Base-by-base conservation (phyloP, 495 filamentous ascomycete genomes). In the Lophium mytilinum region DNA sequence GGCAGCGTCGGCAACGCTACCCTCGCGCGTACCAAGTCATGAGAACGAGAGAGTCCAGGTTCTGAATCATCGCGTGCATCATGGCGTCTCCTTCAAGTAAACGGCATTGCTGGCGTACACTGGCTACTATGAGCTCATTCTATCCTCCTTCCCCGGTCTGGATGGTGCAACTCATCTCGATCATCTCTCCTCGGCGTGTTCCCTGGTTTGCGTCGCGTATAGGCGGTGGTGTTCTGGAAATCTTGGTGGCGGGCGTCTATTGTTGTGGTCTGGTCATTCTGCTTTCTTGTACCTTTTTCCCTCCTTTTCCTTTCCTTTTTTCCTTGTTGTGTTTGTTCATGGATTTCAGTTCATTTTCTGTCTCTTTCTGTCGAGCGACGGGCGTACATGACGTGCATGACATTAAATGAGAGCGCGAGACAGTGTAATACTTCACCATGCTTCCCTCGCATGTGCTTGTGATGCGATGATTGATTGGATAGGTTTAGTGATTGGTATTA, bases 1-100 rank as follows among this genome's bases (percentile, higher is more conserved):
- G 90, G 90, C 8, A 95, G 91, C 66, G 74, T 85, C 14, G 83
- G 84, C 18, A 66, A 55, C 46, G 21, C 57, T 9, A 51, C 62
- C 24, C 54, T 58, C 12, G 39, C 50, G 8, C 60, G 60, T 15
- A 39, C 49, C 0, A 58, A 58, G 41, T 36, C 55, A 46, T 55
- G 53, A 48, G n/a, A n/a, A n/a, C n/a, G n/a, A n/a, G n/a, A n/a
- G 19, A 42, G 47, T n/a, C 12, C 45, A 7, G 9, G 6, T 24
- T 24, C 14, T 8, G 15, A 18, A 48, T 48, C 19, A 24, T 48
- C 10, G 45, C 14, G 12, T 48, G 21, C 17, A 48, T 18, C 12
- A 21, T 15, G 18, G 18, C 1, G 9, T 17, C 18, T 21, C 30
- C 7, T 48, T 14, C 45, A 48, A 24, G 21, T 6, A 9, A 48